A percentile compares a stretch with the other conserved stretches of the same genome.
Evolutionary conservation across 257 asterid species (phyloP).

Genomic region (Solanum clarkiae): DNA sequence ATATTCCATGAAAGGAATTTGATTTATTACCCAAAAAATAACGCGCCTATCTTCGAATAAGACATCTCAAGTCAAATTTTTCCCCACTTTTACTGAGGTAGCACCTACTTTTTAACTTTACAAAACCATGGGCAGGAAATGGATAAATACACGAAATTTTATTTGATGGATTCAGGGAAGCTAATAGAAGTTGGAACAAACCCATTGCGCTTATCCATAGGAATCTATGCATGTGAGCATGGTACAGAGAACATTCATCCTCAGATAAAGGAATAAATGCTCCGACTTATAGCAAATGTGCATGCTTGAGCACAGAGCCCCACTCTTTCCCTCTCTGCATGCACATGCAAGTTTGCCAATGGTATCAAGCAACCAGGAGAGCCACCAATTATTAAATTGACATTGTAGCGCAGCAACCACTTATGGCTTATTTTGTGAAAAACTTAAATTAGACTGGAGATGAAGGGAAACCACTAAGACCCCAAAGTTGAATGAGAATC

Average conservation of each 20-base stretch:
- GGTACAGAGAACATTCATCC: not conserved
- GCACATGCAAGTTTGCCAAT: not conserved
- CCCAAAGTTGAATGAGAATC: not conserved
- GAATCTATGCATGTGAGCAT: not conserved
- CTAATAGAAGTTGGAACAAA: not conserved
- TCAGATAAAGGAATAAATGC: not conserved
- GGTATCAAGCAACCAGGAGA: not conserved
- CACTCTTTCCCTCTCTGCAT: not conserved
- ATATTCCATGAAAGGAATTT: not conserved
- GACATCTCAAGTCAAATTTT: not conserved
- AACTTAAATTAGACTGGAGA: not conserved
- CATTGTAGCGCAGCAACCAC: not conserved
- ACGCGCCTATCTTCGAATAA: not conserved
- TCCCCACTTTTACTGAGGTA: not conserved
- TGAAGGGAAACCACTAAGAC: not conserved
- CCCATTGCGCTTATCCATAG: not conserved
- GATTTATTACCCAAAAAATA: not conserved
- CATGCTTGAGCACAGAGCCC: not conserved
- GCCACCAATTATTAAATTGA: not conserved
- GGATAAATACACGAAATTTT: not conserved
- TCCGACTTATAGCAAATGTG: not conserved
- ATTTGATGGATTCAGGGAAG: not conserved
- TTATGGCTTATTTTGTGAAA: not conserved
- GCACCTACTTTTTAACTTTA: not conserved
- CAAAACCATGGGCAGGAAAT: not conserved